Percentiles rank a stretch among this genome's conserved stretches.
Conservation (phyloP, 2,329 filamentous ascomycete species). For the Colletotrichum echinochloae region DNA sequence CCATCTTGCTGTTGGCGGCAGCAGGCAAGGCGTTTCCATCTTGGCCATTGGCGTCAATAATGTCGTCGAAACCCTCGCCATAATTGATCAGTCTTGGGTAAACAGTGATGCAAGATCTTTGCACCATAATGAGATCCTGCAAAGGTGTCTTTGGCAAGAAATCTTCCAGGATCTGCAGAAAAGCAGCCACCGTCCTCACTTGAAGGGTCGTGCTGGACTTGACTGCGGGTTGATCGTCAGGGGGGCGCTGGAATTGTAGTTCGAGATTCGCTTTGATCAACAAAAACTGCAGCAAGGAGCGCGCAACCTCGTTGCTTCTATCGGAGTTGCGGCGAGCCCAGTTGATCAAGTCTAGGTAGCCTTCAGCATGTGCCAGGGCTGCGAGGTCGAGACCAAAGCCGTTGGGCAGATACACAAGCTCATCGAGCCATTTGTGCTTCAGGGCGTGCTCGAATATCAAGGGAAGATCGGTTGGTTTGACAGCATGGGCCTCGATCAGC, state of each 20-base stretch:
- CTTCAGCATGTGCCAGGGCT: slow-evolving; percentile 84
- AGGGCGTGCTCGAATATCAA: slow-evolving; percentile 73
- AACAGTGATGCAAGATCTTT: slow-evolving; percentile 88
- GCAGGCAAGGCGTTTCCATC: slow-evolving; percentile 84
- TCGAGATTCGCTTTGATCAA: slow-evolving; percentile 88
- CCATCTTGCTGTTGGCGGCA: slow-evolving; percentile 90
- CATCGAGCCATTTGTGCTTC: slow-evolving; percentile 86
- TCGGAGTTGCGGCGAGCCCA: slow-evolving; percentile 82
- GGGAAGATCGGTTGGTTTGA: slow-evolving; percentile 68
- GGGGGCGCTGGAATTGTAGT: slow-evolving; percentile 75
- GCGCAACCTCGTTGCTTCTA: slow-evolving; percentile 74
- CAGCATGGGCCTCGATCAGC: slow-evolving; percentile 82
- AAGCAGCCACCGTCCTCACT: slow-evolving; percentile 84
- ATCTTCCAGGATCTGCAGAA: slow-evolving; percentile 84
- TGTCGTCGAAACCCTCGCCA: slow-evolving; percentile 89
- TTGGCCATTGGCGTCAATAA: slow-evolving; percentile 87
- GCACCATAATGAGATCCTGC: slow-evolving; percentile 81
- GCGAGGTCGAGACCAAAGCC: slow-evolving; percentile 90
- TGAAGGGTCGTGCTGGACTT: slow-evolving; percentile 80
- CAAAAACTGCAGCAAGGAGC: slow-evolving; percentile 82
- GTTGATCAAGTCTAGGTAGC: slow-evolving; percentile 81
- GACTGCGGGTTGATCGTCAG: slow-evolving; percentile 67
- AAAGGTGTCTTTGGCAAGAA: slow-evolving; percentile 69
- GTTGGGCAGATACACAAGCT: slow-evolving; percentile 81
- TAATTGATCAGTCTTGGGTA: slow-evolving; percentile 98